Base-by-base conservation (phyloP, 768 basidiomycete species). In the Pleurotus platypus region DNA sequence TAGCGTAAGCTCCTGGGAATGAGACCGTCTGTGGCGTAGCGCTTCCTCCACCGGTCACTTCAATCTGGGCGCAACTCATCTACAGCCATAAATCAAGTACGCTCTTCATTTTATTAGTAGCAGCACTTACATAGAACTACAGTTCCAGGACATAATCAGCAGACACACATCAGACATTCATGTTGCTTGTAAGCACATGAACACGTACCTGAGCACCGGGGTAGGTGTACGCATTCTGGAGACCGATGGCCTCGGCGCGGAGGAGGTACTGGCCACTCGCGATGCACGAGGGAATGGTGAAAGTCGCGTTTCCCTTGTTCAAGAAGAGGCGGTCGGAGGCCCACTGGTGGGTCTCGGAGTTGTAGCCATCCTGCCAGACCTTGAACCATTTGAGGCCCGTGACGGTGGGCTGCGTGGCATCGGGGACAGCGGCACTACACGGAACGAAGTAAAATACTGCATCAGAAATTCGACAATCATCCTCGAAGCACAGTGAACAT, bases 301-400 rank as follows among this genome's bases (percentile, higher is more conserved):
- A 76, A 12, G 70, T 72, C 16, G 71, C 72, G 51, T 75, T 75
- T 22, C 78, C 78, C 57, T 75, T 73, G 64, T 75, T 75, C 24
- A 72, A 63, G 57, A 76, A 73, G 46, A 80, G 65, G 2, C 67
- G 62, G 65, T 78, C 74, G 13, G 74, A 72, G 22, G 67, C 78
- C 78, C 78, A 80, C 26, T 62, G 60, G 24, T 69, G 63, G 57
- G 60, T 64, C 15, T 65, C 59, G 15, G 61, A 57, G 39, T 62
- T 61, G 45, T 69, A 66, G 15, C 72, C 72, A 45, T 53, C 61
- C 59, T 78, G 68, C 57, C 65, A 74, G 46, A 76, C 75, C 68
- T 78, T 80, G 71, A 79, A 79, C 78, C 78, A 78, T 53, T 74
- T 62, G 3, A 78, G 66, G 27, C 66, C 62, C 16, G 66, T 78